Conservation (phyloP, 2,329 filamentous ascomycete species). For the Talaromyces sp. region DNA sequence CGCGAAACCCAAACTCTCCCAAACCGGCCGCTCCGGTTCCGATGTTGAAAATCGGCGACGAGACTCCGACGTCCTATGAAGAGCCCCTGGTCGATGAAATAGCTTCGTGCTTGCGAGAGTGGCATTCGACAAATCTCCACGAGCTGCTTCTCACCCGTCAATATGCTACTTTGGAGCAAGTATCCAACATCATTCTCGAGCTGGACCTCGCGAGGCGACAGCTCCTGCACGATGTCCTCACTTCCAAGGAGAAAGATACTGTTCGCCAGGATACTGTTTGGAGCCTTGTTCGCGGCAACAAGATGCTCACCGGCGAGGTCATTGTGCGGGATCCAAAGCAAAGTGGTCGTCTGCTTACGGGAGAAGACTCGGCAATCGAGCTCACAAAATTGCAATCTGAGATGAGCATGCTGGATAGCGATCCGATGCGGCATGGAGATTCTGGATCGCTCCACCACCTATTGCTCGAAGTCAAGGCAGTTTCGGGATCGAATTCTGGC, state of each 20-base stretch:
- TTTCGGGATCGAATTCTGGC: constrained; percentile 70
- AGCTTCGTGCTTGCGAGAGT: constrained; percentile 91
- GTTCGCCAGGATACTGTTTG: constrained; percentile 89
- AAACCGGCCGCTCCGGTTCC: constrained; percentile 90
- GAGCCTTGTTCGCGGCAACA: constrained; percentile 92
- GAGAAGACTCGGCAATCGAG: constrained; percentile 87
- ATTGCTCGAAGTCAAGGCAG: constrained; percentile 75
- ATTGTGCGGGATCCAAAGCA: constrained; percentile 87
- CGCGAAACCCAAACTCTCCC: constrained; percentile 56
- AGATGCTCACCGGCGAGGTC: constrained; percentile 85
- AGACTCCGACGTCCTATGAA: constrained; percentile 80
- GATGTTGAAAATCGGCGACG: constrained; percentile 95
- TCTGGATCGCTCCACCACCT: constrained; percentile 71
- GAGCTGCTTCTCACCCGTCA: constrained; percentile 78
- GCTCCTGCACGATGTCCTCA: constrained; percentile 90
- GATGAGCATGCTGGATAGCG: constrained; percentile 87
- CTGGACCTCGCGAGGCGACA: constrained; percentile 82
- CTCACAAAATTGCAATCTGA: constrained; percentile 86
- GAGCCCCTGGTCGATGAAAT: constrained; percentile 97
- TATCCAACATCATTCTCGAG: constrained; percentile 74
- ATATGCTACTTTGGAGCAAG: constrained; percentile 73
- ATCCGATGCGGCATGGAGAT: constrained; percentile 63
- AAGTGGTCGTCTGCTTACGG: constrained; percentile 78
- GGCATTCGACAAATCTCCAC: constrained; percentile 96
- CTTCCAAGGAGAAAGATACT: constrained; percentile 71